phyloP scores from a whole-genome alignment of 345 rosid genomes.

The Carallia brachiata region DNA sequence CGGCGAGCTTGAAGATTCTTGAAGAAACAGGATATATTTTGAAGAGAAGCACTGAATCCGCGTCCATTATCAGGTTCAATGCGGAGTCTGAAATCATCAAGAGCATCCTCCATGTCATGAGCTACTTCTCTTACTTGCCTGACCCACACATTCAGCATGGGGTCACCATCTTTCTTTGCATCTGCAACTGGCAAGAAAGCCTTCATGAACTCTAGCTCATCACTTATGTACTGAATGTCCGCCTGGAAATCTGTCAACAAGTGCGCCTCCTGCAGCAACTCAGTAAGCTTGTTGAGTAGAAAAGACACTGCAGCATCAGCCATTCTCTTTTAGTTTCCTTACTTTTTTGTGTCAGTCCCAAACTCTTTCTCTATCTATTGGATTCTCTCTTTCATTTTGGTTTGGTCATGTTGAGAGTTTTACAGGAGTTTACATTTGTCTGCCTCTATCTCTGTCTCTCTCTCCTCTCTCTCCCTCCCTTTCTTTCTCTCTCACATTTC shows the following conservation, averaged over 20 bases:
- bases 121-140: constrained; percentile 31
- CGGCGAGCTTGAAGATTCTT: constrained; percentile 11
- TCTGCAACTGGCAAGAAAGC: constrained; percentile 31
- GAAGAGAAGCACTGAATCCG: constrained; percentile 12
- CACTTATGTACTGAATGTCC: constrained; percentile 19
- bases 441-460: no score
- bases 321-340: constrained; percentile 11
- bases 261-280: constrained; percentile 21
- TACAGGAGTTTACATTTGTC: no score
- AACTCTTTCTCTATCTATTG: no score
- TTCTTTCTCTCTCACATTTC: no score
- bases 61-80: constrained; percentile 4
- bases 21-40: not conserved
- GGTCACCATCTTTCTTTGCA: constrained; percentile 17
- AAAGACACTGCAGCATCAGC: constrained; percentile 29
- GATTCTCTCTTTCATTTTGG: no score
- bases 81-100: constrained; percentile 29
- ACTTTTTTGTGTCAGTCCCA: no score
- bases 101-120: constrained; percentile 26
- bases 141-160: constrained; percentile 14
- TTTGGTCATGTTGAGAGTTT: no score
- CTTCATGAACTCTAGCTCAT: constrained; percentile 28
- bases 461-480: no score
- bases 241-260: constrained; percentile 15
- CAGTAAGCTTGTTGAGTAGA: constrained; percentile 24